Evolutionary conservation across 1,284 basidiomycete species (phyloP).

Genomic region (Microbotryum scabiosae): DNA sequence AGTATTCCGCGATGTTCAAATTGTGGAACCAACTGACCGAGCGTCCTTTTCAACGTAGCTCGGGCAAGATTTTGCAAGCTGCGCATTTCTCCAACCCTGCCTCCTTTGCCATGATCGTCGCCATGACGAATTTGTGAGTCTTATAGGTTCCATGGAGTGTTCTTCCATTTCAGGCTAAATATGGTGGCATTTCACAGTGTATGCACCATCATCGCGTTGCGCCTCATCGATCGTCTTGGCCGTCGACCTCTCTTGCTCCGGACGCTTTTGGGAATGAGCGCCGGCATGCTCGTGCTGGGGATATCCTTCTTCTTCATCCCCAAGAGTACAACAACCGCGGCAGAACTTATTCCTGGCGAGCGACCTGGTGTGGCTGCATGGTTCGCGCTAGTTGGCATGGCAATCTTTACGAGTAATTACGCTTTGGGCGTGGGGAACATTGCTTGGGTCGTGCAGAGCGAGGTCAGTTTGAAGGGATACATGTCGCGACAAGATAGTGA

Average conservation of each 20-base stretch:
- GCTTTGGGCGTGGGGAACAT: slow-evolving; percentile 62
- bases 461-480: slow-evolving; percentile 3
- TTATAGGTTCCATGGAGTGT: too few species aligned
- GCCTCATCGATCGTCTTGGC: slow-evolving; percentile 65
- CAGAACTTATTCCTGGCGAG: background rate
- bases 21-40: background rate
- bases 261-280: slow-evolving; percentile 66
- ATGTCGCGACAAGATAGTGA: too few species aligned
- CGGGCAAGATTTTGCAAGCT: slow-evolving; percentile 62
- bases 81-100: slow-evolving; percentile 72
- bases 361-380: slow-evolving; percentile 47
- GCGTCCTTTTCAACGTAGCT: background rate
- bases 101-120: slow-evolving; percentile 65
- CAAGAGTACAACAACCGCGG: slow-evolving; percentile 45
- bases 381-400: slow-evolving; percentile 58
- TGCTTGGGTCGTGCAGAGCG: slow-evolving; percentile 50
- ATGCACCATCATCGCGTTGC: slow-evolving; percentile 50
- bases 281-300: slow-evolving; percentile 60
- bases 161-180: slow-evolving; percentile 48
- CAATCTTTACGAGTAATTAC: slow-evolving; percentile 51
- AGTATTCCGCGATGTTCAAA: background rate
- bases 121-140: slow-evolving; percentile 52
- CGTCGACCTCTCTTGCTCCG: slow-evolving; percentile 67
- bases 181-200: slow-evolving; percentile 49
- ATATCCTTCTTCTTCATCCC: slow-evolving; percentile 67